These are phyloP conservation scores for Leccinum pellstonianum DNA, from an alignment of 768 basidiomycete species.

Conservation along the genomic window DNA sequence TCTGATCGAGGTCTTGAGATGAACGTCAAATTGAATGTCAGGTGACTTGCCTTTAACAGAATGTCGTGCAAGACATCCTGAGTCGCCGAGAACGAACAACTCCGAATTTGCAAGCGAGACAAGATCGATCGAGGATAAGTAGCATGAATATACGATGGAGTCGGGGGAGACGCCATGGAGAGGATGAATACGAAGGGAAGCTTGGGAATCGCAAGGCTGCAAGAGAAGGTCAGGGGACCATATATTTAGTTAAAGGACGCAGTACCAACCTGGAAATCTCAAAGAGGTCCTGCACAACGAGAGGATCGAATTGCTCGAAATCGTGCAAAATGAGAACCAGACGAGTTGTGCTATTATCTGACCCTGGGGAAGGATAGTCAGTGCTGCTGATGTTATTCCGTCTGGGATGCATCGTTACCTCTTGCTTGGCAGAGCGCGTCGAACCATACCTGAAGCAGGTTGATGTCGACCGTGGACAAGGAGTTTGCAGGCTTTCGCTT, in stretches of 20 bases:
- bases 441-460: constrained; percentile 61
- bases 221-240: constrained; percentile 1
- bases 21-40: not conserved
- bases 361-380: constrained; percentile 8
- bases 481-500: constrained; percentile 51
- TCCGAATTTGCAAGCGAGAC: constrained; percentile 53
- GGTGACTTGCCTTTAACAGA: constrained; percentile 46
- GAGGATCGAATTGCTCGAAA: constrained; percentile 68
- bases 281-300: constrained; percentile 65
- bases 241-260: not conserved
- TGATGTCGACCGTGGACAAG: constrained; percentile 62
- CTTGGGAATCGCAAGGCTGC: constrained; percentile 49
- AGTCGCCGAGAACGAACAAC: constrained; percentile 51
- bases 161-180: constrained; percentile 54
- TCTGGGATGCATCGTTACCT: constrained; percentile 34
- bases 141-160: constrained; percentile 55
- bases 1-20: constrained; percentile 34
- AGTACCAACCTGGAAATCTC: constrained; percentile 62
- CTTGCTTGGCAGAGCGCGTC: constrained; percentile 37
- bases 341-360: constrained; percentile 28
- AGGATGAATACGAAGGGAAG: constrained; percentile 69
- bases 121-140: constrained; percentile 61
- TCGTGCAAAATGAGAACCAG: constrained; percentile 67
- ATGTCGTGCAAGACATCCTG: constrained; percentile 50
- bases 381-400: not conserved